Percentiles rank a stretch among this genome's conserved stretches.
phyloP scores from a whole-genome alignment of 2,329 filamentous ascomycete species.

The Mycosphaerella sp. region DNA sequence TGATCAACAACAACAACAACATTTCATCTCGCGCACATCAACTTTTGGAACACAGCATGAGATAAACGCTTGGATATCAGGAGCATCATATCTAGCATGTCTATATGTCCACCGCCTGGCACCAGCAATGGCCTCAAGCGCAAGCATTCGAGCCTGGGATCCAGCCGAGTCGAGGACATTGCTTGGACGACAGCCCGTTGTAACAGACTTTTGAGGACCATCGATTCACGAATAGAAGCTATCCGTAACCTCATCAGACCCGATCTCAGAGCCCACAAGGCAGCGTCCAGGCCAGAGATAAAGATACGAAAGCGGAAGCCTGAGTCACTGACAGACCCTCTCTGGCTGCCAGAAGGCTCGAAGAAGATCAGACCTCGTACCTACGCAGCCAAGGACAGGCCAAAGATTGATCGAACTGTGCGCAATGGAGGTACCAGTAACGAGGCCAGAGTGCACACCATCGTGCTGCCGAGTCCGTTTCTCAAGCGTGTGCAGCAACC shows the following conservation, averaged over 20 bases:
- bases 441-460: neutral
- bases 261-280: neutral
- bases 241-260: conserved; percentile 12
- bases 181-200: conserved; percentile 22
- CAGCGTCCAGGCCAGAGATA: neutral
- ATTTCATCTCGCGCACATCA: neutral
- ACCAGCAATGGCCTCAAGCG: neutral
- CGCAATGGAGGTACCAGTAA: neutral
- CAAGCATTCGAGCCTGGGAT: conserved; percentile 9
- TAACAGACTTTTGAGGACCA: conserved; percentile 18
- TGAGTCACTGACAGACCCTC: conserved; percentile 16
- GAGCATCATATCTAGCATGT: conserved; percentile 7
- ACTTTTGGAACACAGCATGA: conserved; percentile 1
- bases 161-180: conserved; percentile 15
- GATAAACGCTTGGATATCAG: neutral
- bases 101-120: neutral
- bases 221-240: conserved; percentile 15
- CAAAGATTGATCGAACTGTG: neutral
- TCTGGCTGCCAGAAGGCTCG: conserved; percentile 16
- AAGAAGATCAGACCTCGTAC: conserved; percentile 8
- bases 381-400: conserved; percentile 11
- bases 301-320: conserved; percentile 4
- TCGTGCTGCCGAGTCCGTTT: conserved; percentile 18
- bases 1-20: neutral
- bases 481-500: conserved; percentile 6